A percentile compares a stretch with the other conserved stretches of the same genome.
These are phyloP conservation scores for Calonectria hawksworthii DNA, from an alignment of 2,329 filamentous ascomycete species.

Conservation along the genomic window DNA sequence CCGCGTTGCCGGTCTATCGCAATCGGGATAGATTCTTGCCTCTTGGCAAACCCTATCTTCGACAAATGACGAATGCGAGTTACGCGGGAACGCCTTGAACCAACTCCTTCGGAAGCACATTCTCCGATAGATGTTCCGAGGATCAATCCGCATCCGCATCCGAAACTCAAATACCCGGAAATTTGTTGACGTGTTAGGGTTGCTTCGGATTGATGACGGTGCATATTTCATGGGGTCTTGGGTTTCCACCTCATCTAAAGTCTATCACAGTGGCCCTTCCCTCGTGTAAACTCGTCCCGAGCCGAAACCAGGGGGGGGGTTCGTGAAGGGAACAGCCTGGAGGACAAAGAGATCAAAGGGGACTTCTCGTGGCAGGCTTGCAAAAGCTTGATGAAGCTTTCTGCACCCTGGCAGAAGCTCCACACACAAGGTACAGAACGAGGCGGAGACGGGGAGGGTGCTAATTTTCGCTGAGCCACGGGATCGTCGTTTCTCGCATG, in stretches of 20 bases:
- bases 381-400: slow-evolving; percentile 2
- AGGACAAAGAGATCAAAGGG: not conserved
- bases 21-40: not conserved
- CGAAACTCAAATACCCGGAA: slow-evolving; percentile 1
- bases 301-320: not conserved
- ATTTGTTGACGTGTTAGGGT: slow-evolving; percentile 1
- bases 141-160: not conserved
- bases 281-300: slow-evolving; percentile 4
- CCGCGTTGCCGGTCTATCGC: not conserved
- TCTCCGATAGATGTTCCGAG: not conserved
- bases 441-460: not conserved
- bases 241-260: slow-evolving; percentile 7
- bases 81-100: not conserved
- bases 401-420: not conserved
- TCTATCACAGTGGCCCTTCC: slow-evolving; percentile 1
- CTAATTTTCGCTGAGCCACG: slow-evolving; percentile 4
- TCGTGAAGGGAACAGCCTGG: not conserved
- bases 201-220: slow-evolving; percentile 2
- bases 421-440: not conserved
- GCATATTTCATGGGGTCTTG: not conserved
- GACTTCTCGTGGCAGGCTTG: not conserved
- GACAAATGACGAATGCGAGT: not conserved
- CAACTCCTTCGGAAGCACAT: not conserved
- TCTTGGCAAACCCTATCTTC: not conserved
- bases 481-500: slow-evolving; percentile 4